A percentile compares a stretch with the other conserved stretches of the same genome.
phyloP scores from a whole-genome alignment of 2,329 filamentous ascomycete genomes.

The Neospermospora avenae region DNA sequence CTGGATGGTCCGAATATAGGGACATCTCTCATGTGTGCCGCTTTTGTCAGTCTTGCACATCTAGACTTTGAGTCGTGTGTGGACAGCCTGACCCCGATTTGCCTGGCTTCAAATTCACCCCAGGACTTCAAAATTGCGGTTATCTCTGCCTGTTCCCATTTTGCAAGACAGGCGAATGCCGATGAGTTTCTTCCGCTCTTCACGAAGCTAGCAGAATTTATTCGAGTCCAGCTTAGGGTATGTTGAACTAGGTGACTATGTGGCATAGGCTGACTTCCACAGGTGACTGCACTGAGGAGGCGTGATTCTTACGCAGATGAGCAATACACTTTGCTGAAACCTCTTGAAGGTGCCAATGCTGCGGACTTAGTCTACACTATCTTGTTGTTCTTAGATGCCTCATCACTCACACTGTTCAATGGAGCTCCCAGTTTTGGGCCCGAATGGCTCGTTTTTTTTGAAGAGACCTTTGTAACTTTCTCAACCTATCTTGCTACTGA shows the following conservation, averaged over 20 bases:
- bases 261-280: slow-evolving; percentile 19
- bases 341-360: slow-evolving; percentile 40
- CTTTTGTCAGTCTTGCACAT: slow-evolving; percentile 62
- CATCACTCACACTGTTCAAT: slow-evolving; percentile 48
- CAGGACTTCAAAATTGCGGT: slow-evolving; percentile 59
- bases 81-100: slow-evolving; percentile 53
- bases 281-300: slow-evolving; percentile 25
- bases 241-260: not conserved
- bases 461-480: slow-evolving; percentile 32
- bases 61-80: slow-evolving; percentile 58
- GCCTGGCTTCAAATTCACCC: slow-evolving; percentile 55
- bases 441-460: slow-evolving; percentile 37
- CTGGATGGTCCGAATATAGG: slow-evolving; percentile 53
- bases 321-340: slow-evolving; percentile 40
- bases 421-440: slow-evolving; percentile 37
- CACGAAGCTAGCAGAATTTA: slow-evolving; percentile 51
- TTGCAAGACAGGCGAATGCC: slow-evolving; percentile 51
- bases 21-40: slow-evolving; percentile 62
- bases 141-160: slow-evolving; percentile 60
- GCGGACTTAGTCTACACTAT: slow-evolving; percentile 49
- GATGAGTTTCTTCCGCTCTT: slow-evolving; percentile 54
- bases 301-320: slow-evolving; percentile 36
- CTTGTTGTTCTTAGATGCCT: slow-evolving; percentile 54
- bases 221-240: slow-evolving; percentile 56
- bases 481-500: slow-evolving; percentile 32